These are phyloP conservation scores for Salix arbutifolia DNA, from an alignment of 345 rosid genomes.

Conservation along the genomic window DNA sequence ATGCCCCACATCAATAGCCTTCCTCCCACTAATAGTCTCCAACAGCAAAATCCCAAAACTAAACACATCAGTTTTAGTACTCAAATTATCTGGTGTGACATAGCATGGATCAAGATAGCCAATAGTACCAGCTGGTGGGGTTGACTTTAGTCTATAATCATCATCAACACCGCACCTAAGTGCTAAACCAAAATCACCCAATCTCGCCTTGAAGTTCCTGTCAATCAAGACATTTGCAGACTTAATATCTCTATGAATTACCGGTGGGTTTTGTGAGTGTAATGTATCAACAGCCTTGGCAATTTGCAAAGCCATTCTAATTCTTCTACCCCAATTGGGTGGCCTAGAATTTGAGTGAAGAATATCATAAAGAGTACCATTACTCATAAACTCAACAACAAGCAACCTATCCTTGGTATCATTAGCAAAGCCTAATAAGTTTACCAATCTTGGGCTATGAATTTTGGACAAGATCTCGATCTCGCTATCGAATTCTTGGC, in stretches of 20 bases:
- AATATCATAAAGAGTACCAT: conserved; percentile 87
- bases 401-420: conserved; percentile 67
- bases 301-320: conserved; percentile 73
- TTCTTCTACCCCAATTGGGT: conserved; percentile 73
- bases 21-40: conserved; percentile 92
- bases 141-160: conserved; percentile 62
- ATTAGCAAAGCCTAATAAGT: conserved; percentile 74
- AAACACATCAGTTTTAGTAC: conserved; percentile 92
- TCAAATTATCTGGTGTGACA: conserved; percentile 91
- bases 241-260: conserved; percentile 89
- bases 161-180: conserved; percentile 75
- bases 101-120: conserved; percentile 96
- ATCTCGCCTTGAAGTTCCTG: conserved; percentile 74
- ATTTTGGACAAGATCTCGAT: conserved; percentile 87
- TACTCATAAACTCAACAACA: conserved; percentile 88
- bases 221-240: conserved; percentile 98
- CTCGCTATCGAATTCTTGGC: conserved; percentile 80
- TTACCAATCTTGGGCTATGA: conserved; percentile 87
- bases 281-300: conserved; percentile 75
- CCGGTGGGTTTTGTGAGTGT: conserved; percentile 72
- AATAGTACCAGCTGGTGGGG: conserved; percentile 97
- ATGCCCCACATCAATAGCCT: conserved; percentile 82
- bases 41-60: conserved; percentile 93
- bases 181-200: conserved; percentile 95
- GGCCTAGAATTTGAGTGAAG: conserved; percentile 66